phyloP scores from a whole-genome alignment of 176 grass and related monocot genomes.

The Musa acuminata region DNA sequence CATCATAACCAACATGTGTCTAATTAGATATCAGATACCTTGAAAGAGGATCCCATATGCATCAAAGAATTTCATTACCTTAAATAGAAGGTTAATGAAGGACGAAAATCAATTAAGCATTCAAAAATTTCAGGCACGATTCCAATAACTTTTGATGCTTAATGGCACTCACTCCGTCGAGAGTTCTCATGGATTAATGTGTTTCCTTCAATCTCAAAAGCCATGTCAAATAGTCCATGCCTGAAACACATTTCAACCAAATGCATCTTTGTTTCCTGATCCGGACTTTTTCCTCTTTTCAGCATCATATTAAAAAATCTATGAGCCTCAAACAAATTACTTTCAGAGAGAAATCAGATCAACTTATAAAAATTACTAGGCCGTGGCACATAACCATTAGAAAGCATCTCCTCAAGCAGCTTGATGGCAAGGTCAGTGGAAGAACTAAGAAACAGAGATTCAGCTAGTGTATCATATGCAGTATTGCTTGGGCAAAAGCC shows the following conservation, averaged over 20 bases:
- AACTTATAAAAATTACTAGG: conserved; percentile 2
- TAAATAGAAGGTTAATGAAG: neutral
- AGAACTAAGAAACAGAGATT: conserved; percentile 15
- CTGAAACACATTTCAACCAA: conserved; percentile 6
- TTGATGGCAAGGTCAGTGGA: conserved; percentile 20
- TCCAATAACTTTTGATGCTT: neutral
- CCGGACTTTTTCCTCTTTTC: conserved; percentile 5
- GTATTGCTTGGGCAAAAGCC: conserved; percentile 25
- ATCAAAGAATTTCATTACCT: neutral
- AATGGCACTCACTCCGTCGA: neutral
- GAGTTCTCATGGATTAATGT: neutral
- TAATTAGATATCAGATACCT: no score
- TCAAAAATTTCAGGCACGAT: neutral
- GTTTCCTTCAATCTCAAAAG: conserved; percentile 19
- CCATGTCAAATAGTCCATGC: conserved; percentile 13
- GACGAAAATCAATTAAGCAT: neutral
- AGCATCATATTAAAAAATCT: conserved; percentile 21
- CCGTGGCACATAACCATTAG: conserved; percentile 16
- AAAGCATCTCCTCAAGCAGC: conserved; percentile 32
- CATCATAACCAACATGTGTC: no score
- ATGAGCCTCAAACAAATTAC: conserved; percentile 14
- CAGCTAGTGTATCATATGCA: conserved; percentile 27
- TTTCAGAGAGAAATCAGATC: conserved; percentile 7
- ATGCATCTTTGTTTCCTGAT: conserved; percentile 12
- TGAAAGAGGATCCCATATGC: no score